These are phyloP conservation scores for Naganishia randhawae DNA, from an alignment of 768 basidiomycete species.

Conservation along the genomic window DNA sequence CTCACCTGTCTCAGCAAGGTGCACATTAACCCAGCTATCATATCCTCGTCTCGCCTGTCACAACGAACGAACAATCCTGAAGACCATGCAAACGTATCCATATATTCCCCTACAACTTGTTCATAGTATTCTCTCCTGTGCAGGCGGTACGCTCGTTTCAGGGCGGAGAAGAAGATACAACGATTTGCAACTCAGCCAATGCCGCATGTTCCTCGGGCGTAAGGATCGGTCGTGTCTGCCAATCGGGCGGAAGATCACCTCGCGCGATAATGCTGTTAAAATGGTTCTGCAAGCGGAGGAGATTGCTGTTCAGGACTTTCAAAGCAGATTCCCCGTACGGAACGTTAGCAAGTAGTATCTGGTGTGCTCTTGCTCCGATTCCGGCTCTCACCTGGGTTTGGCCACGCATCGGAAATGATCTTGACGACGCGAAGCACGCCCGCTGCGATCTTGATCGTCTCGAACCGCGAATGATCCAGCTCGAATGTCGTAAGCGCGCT, in stretches of 20 bases:
- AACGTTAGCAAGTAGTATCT: neutral
- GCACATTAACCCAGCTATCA: too few relatives aligned
- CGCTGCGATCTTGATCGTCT: slow-evolving; percentile 23
- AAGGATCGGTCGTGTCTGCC: slow-evolving; percentile 9
- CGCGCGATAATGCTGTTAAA: slow-evolving; percentile 1
- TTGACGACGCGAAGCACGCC: slow-evolving; percentile 5
- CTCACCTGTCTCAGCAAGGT: too few relatives aligned
- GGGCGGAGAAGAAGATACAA: neutral
- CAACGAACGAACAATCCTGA: too few relatives aligned
- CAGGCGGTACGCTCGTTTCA: neutral
- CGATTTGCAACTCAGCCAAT: slow-evolving; percentile 3
- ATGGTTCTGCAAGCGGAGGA: neutral
- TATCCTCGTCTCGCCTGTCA: too few relatives aligned
- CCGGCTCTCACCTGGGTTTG: neutral
- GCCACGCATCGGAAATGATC: slow-evolving; percentile 22
- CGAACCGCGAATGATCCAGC: slow-evolving; percentile 11
- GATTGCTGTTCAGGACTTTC: neutral
- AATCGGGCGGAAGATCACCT: neutral
- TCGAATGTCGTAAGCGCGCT: slow-evolving; percentile 21
- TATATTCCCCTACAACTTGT: too few relatives aligned
- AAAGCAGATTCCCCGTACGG: neutral
- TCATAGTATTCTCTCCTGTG: too few relatives aligned
- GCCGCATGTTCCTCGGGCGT: slow-evolving; percentile 14
- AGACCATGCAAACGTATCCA: too few relatives aligned
- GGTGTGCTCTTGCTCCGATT: too few relatives aligned